A percentile compares a stretch with the other conserved stretches of the same genome.
These are phyloP conservation scores for Leccinum disarticulatum DNA, from an alignment of 768 basidiomycete species.

Conservation along the genomic window DNA sequence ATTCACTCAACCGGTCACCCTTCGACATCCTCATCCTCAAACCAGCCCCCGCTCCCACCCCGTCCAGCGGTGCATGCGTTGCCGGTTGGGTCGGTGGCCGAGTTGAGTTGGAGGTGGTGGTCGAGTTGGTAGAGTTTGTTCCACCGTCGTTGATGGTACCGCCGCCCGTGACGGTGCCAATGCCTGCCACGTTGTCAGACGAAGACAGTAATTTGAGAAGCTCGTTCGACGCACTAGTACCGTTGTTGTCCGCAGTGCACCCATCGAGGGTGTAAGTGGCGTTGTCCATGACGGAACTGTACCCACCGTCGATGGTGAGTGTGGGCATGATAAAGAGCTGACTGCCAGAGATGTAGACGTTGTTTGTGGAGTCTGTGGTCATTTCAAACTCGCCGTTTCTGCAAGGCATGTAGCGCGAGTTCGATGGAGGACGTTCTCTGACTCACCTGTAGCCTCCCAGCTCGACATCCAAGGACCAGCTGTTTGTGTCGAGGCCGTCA, in stretches of 20 bases:
- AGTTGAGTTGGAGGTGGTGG: slow-evolving; percentile 20
- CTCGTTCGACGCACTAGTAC: slow-evolving; percentile 3
- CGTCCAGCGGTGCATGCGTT: slow-evolving; percentile 47
- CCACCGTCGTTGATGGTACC: slow-evolving; percentile 8
- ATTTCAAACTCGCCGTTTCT: slow-evolving; percentile 57
- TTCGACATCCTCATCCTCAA: too few relatives aligned
- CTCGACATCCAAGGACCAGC: slow-evolving; percentile 51
- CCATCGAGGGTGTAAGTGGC: slow-evolving; percentile 36
- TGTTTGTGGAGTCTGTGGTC: slow-evolving; percentile 42
- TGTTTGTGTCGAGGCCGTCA: slow-evolving; percentile 39
- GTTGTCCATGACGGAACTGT: slow-evolving; percentile 40
- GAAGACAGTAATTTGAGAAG: background rate
- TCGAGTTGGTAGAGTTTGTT: slow-evolving; percentile 17
- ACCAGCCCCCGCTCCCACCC: too few relatives aligned
- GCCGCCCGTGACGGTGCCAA: background rate
- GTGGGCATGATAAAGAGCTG: slow-evolving; percentile 61
- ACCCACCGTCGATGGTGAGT: slow-evolving; percentile 45
- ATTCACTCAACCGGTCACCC: too few relatives aligned
- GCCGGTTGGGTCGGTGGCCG: slow-evolving; percentile 19
- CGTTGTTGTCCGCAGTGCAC: slow-evolving; percentile 28
- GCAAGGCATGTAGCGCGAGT: slow-evolving; percentile 8
- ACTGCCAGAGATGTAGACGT: slow-evolving; percentile 47
- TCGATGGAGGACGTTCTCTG: background rate
- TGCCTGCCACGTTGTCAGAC: slow-evolving; percentile 12
- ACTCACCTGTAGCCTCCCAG: slow-evolving; percentile 52